A percentile compares a stretch with the other conserved stretches of the same genome.
Conservation (phyloP, 345 rosid genomes). For the Arabidopsis suecica region DNA sequence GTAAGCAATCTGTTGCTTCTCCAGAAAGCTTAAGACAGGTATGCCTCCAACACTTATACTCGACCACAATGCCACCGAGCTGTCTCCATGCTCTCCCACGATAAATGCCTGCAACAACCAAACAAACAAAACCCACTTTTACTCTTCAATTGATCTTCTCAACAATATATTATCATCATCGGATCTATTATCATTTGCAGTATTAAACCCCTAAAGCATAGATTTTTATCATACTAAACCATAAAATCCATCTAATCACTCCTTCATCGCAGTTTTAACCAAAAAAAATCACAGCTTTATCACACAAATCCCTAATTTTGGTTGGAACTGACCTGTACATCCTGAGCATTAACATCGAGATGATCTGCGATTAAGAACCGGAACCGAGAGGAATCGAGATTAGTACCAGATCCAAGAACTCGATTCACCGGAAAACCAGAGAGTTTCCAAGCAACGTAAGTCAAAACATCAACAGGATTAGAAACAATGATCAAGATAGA, state of each 20-base stretch:
- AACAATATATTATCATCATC: neutral
- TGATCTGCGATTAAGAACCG: conserved; percentile 88
- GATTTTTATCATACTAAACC: neutral
- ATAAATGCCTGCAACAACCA: conserved; percentile 65
- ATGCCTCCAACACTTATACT: conserved; percentile 93
- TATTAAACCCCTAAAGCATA: neutral
- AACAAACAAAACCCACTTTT: neutral
- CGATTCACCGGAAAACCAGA: conserved; percentile 86
- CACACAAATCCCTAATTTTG: neutral
- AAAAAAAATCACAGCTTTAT: neutral
- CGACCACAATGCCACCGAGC: conserved; percentile 96
- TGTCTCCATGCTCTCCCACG: conserved; percentile 95
- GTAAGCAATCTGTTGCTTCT: conserved; percentile 70
- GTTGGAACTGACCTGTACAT: conserved; percentile 72
- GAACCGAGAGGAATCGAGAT: conserved; percentile 86
- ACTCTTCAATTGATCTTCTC: neutral
- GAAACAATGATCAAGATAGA: conserved; percentile 81
- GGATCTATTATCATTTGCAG: neutral
- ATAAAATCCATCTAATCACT: neutral
- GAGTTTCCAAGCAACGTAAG: conserved; percentile 89
- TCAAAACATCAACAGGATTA: conserved; percentile 84
- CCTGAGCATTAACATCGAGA: conserved; percentile 92
- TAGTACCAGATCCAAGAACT: conserved; percentile 90
- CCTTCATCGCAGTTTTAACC: neutral
- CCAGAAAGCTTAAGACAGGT: conserved; percentile 76